phyloP scores from a whole-genome alignment of 139 green algal genomes.

The Micractinium sp. region DNA sequence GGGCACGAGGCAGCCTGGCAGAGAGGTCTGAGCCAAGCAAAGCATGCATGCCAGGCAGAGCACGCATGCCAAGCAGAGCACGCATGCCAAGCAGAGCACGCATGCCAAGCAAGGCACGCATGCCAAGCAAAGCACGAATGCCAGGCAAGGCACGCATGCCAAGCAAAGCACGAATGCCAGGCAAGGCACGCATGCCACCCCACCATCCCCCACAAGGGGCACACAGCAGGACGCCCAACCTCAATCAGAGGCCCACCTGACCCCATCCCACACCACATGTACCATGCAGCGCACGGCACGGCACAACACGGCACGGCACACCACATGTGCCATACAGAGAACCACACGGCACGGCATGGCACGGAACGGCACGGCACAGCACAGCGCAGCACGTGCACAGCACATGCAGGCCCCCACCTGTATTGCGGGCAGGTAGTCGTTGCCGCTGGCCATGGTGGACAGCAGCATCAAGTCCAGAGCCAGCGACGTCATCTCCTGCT shows the following conservation, averaged over 20 bases:
- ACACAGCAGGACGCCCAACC: too few relatives aligned
- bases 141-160: too few relatives aligned
- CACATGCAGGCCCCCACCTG: too few relatives aligned
- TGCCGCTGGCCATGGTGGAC: constrained; percentile 70
- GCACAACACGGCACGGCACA: not conserved
- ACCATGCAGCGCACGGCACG: not conserved
- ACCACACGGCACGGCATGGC: not conserved
- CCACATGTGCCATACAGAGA: too few relatives aligned
- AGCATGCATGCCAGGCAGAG: not conserved
- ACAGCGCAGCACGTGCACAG: too few relatives aligned
- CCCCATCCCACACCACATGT: not conserved
- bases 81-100: not conserved
- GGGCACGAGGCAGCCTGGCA: too few relatives aligned
- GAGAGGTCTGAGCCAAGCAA: too few relatives aligned
- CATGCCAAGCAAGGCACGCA: too few relatives aligned
- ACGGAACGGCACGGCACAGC: not conserved
- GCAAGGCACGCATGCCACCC: too few relatives aligned
- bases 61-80: not conserved
- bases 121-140: too few relatives aligned
- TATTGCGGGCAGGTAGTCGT: constrained; percentile 82
- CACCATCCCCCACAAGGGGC: too few relatives aligned
- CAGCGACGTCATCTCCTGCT: constrained; percentile 20
- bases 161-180: too few relatives aligned
- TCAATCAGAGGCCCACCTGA: not conserved
- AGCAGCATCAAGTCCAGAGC: constrained; percentile 70